phyloP scores from a whole-genome alignment of 768 basidiomycete species.

The Hygrocybe punicea region DNA sequence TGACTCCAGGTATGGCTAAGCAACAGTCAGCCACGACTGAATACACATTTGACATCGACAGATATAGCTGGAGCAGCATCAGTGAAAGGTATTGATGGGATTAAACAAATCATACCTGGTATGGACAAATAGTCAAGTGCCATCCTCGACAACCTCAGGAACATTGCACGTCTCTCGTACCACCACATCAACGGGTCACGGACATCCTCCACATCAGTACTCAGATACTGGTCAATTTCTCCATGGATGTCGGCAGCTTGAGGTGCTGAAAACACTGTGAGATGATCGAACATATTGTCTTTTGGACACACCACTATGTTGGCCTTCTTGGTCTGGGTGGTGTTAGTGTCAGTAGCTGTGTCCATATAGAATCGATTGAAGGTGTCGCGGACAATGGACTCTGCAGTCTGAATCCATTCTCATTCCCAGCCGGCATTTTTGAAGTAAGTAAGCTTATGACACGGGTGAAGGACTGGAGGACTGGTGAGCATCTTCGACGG shows the following conservation, averaged over 20 bases:
- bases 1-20: constrained; percentile 25
- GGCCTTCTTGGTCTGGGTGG: not conserved
- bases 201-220: constrained; percentile 22
- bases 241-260: not conserved
- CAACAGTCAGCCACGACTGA: constrained; percentile 25
- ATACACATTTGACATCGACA: constrained; percentile 28
- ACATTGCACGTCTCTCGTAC: constrained; percentile 18
- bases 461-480: constrained; percentile 28
- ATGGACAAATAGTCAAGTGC: constrained; percentile 33
- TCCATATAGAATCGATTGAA: constrained; percentile 1
- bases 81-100: constrained; percentile 5
- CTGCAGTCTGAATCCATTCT: constrained; percentile 26
- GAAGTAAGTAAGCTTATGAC: constrained; percentile 30
- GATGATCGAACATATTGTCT: constrained; percentile 13
- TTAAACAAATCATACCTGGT: constrained; percentile 23
- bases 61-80: constrained; percentile 27
- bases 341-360: not conserved
- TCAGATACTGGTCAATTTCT: constrained; percentile 16
- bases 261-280: constrained; percentile 6
- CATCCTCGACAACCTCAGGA: constrained; percentile 32
- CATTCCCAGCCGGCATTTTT: constrained; percentile 21
- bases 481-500: not conserved
- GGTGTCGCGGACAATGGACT: constrained; percentile 12
- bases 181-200: constrained; percentile 31
- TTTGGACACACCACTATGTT: not conserved